These are phyloP conservation scores for Trapa incisa DNA, from an alignment of 345 rosid species.

Conservation along the genomic window DNA sequence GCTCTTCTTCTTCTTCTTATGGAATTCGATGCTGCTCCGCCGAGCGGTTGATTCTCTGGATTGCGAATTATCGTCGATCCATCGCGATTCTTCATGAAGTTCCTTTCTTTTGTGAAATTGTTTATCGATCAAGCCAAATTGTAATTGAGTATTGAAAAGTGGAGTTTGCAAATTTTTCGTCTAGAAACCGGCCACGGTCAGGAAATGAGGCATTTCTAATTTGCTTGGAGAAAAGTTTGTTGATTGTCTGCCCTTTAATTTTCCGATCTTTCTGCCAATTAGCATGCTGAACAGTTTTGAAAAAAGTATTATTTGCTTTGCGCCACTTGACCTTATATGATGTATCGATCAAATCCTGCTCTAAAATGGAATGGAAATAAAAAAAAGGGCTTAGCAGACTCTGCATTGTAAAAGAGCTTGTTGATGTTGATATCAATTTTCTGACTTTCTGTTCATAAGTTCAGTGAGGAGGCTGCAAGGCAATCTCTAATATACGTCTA, in stretches of 20 bases:
- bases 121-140: neutral
- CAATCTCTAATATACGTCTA: slow-evolving; percentile 65
- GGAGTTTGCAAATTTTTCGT: neutral
- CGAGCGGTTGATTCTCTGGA: too few species aligned
- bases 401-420: neutral
- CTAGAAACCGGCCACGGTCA: neutral
- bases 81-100: neutral
- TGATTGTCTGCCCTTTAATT: neutral
- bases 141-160: neutral
- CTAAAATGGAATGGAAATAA: too few species aligned
- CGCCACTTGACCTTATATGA: too few species aligned
- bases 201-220: neutral
- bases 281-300: neutral
- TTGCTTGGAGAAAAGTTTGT: neutral
- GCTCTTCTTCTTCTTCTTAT: too few species aligned
- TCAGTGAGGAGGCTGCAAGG: slow-evolving; percentile 72
- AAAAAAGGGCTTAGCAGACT: too few species aligned
- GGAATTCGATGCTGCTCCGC: too few species aligned
- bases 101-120: neutral
- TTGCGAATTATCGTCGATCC: too few species aligned
- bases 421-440: neutral
- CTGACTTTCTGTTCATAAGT: neutral
- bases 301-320: neutral
- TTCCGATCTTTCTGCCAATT: neutral
- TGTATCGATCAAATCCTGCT: too few species aligned